Evolutionary conservation across 345 rosid species (phyloP).

Genomic region (Citrus reticulata): DNA sequence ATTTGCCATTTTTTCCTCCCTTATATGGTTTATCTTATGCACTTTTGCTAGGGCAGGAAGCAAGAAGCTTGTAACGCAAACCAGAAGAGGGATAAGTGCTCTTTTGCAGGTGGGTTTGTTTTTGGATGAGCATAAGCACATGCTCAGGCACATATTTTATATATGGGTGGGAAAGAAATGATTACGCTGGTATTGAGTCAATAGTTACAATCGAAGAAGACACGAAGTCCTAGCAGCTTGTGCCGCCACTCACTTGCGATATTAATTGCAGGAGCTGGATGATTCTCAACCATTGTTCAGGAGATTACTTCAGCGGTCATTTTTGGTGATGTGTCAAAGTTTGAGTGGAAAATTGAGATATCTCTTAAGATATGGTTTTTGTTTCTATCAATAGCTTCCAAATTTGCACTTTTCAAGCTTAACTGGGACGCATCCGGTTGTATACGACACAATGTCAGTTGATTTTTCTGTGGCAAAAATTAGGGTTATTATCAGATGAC

Average conservation of each 20-base stretch:
- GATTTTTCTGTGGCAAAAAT: neutral
- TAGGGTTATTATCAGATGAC: too few species aligned
- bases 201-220: conserved; percentile 21
- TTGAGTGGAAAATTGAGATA: conserved; percentile 20
- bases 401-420: conserved; percentile 24
- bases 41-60: neutral
- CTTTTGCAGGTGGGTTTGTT: neutral
- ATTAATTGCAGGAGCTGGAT: conserved; percentile 21
- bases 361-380: conserved; percentile 27
- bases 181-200: conserved; percentile 23
- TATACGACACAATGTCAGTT: conserved; percentile 18
- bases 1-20: conserved; percentile 46
- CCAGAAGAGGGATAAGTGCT: neutral
- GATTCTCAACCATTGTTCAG: neutral
- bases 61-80: neutral
- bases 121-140: conserved; percentile 19
- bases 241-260: conserved; percentile 32
- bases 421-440: conserved; percentile 8
- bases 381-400: conserved; percentile 22
- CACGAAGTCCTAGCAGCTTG: conserved; percentile 7
- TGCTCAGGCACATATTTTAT: conserved; percentile 10
- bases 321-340: conserved; percentile 21
- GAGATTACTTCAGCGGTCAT: neutral
- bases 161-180: conserved; percentile 8
- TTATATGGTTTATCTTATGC: neutral